Percentiles rank a stretch among this genome's conserved stretches.
phyloP scores from a whole-genome alignment of 768 basidiomycete genomes.

The Suillus fuscotomentosus region DNA sequence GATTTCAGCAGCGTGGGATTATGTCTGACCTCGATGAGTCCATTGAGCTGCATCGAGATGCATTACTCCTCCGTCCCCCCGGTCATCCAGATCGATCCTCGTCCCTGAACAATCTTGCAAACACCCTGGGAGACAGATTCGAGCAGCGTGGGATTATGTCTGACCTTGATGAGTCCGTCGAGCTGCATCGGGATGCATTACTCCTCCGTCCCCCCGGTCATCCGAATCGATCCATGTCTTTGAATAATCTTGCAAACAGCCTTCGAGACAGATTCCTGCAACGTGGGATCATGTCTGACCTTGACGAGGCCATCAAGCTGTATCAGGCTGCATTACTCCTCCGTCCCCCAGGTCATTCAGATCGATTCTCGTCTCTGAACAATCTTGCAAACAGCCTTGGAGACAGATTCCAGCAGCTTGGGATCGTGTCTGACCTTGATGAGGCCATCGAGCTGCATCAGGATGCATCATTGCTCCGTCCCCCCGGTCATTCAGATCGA shows the following conservation, averaged over 20 bases:
- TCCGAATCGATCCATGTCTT: background rate
- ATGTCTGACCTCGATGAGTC: background rate
- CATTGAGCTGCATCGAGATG: background rate
- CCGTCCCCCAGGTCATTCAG: background rate
- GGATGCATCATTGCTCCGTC: background rate
- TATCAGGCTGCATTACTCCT: background rate
- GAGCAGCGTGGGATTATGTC: background rate
- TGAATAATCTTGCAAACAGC: background rate
- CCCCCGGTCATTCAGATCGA: background rate
- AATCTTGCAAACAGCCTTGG: conserved; percentile 14
- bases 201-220: background rate
- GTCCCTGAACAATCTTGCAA: background rate
- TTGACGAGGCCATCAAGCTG: conserved; percentile 15
- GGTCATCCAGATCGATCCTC: background rate
- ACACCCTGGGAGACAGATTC: background rate
- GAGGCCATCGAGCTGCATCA: conserved; percentile 5
- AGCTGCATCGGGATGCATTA: background rate
- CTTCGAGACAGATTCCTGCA: background rate
- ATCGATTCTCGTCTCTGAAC: conserved; percentile 2
- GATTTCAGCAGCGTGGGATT: background rate
- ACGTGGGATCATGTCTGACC: conserved; percentile 4
- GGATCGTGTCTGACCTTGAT: conserved; percentile 12
- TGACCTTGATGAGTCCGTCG: background rate
- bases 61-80: background rate
- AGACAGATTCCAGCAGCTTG: conserved; percentile 4